Evolutionary conservation across 257 asterid species (phyloP).

Genomic region (Pogostemon cablin): DNA sequence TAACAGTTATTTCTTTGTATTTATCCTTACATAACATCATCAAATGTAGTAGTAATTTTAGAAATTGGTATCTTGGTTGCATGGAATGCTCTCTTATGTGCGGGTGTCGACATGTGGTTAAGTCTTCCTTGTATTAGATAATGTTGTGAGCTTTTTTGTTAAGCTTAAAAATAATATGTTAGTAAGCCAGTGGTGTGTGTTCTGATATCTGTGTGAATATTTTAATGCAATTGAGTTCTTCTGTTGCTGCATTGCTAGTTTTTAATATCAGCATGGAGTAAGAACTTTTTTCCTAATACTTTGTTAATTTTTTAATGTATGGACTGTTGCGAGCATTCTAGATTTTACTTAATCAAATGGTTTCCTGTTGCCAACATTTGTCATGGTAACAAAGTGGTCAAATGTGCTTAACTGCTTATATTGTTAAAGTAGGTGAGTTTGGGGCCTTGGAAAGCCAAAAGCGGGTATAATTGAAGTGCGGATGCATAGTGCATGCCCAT

Average conservation of each 20-base stretch:
- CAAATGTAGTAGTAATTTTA: not conserved
- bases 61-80: constrained; percentile 12
- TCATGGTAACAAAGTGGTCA: constrained; percentile 5
- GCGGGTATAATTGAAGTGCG: not conserved
- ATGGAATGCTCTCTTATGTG: not conserved
- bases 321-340: not conserved
- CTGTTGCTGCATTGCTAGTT: constrained; percentile 12
- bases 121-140: not conserved
- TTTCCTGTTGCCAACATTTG: constrained; percentile 6
- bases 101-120: not conserved
- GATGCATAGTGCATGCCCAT: too few relatives aligned
- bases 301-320: not conserved
- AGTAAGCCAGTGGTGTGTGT: not conserved
- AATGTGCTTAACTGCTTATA: not conserved
- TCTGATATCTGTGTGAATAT: not conserved
- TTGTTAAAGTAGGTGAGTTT: not conserved
- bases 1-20: not conserved
- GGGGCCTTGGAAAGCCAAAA: not conserved
- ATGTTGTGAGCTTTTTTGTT: not conserved
- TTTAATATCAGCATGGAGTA: not conserved
- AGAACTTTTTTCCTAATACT: not conserved
- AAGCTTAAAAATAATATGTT: not conserved
- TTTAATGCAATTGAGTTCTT: not conserved
- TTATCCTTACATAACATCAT: not conserved
- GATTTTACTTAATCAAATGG: not conserved